Evolutionary conservation across 2,329 filamentous ascomycete species (phyloP), one percentile per base, ranked within the genome.

Genomic region (Calonectria fujianensis): DNA sequence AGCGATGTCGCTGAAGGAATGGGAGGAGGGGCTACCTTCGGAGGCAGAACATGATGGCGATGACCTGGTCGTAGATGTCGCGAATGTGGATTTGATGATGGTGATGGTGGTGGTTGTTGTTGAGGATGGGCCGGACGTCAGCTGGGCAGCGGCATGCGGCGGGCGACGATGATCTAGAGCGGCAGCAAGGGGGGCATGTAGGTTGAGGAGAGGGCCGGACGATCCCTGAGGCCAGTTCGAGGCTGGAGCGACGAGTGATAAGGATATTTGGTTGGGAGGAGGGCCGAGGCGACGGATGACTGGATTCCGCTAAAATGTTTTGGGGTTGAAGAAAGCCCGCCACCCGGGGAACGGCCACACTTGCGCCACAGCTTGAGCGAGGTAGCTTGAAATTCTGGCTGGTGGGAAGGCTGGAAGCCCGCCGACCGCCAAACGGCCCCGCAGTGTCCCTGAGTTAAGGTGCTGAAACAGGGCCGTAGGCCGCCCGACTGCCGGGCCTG

Each of bases 1-100:
- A 78, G 76, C 61, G 48, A 50, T 27, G 37, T 20, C 18, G n/a
- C 37, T 39, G 11, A 37, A 69, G 37, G 51, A 32, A 59, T 20
- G 41, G 35, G 75, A 79, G 70, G 24, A 68, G 45, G 35, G 73
- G 59, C 13, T 84, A 92, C 91, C 91, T 93, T 82, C 91, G 85
- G 66, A 93, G 85, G 82, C 91, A 93, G 79, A 93, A 93, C 91
- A 93, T 93, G 73, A 76, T 83, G 81, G 73, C 73, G 68, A 69
- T 31, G 63, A 31, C 32, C 48, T 61, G 65, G 39, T 31, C 64
- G 51, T n/a, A 29, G 61, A 39, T 64, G 61, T 75, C 66, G 69
- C 57, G 63, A 70, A 29, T 5, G 57, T 76, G 70, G 73, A 69
- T 74, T 75, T 51, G 59, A 70, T n/a, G 64, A 61, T 65, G 54